phyloP scores from a whole-genome alignment of 2,329 filamentous ascomycete genomes.

The Ceratocystis variospora region DNA sequence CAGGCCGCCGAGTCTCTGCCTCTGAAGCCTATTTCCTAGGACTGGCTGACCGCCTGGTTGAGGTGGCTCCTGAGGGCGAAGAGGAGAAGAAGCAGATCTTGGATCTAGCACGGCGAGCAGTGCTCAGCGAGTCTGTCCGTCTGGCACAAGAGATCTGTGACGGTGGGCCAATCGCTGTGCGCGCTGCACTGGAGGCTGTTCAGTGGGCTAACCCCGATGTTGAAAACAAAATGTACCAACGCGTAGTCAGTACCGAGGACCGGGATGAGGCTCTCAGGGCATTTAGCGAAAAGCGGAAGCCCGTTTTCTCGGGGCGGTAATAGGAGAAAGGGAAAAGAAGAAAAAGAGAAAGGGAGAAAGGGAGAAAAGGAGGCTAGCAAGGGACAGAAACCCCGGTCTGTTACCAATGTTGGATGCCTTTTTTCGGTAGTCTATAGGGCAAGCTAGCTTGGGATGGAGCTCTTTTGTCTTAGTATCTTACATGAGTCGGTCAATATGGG shows the following conservation, averaged over 20 bases:
- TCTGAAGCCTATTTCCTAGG: conserved; percentile 86
- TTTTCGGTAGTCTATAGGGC: background rate
- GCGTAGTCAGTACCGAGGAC: conserved; percentile 73
- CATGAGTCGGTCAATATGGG: background rate
- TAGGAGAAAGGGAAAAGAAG: background rate
- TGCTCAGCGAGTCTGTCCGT: conserved; percentile 60
- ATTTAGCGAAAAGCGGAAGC: conserved; percentile 54
- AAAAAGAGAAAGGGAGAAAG: too few relatives aligned
- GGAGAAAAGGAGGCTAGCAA: background rate
- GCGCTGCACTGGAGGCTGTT: conserved; percentile 68
- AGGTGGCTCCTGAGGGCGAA: conserved; percentile 42
- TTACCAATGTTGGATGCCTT: background rate
- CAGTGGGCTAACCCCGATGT: conserved; percentile 55
- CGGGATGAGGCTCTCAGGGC: conserved; percentile 75
- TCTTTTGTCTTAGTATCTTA: background rate
- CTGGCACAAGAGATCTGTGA: conserved; percentile 78
- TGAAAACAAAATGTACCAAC: conserved; percentile 79
- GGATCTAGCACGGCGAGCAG: conserved; percentile 48
- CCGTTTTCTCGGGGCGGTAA: conserved; percentile 43
- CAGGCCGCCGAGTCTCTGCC: conserved; percentile 69
- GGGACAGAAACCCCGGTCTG: background rate
- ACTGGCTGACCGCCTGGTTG: conserved; percentile 77
- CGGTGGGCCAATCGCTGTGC: conserved; percentile 71
- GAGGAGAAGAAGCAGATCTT: conserved; percentile 33
- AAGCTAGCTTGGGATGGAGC: background rate